Percentiles rank a stretch among this genome's conserved stretches.
Conservation (phyloP, 305 asterid genomes). For the Fraxinus platypoda region DNA sequence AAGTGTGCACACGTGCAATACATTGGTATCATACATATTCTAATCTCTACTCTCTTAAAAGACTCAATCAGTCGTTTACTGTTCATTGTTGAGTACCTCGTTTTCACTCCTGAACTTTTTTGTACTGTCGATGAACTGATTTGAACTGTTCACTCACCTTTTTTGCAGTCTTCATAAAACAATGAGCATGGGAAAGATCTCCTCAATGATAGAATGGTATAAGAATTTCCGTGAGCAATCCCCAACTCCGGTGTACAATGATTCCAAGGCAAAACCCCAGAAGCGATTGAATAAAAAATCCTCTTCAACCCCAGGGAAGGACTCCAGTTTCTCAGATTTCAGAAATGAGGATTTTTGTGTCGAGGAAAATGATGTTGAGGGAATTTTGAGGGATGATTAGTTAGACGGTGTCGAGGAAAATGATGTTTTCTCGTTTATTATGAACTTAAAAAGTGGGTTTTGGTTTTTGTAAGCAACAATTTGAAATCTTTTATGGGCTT, state of each 20-base stretch:
- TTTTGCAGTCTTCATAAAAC: too few relatives aligned
- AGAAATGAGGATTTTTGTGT: slow-evolving; percentile 34
- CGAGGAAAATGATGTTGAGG: slow-evolving; percentile 36
- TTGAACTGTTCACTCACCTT: too few relatives aligned
- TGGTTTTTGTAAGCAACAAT: neutral
- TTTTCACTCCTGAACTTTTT: too few relatives aligned
- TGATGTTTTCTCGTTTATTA: neutral
- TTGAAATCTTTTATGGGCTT: neutral
- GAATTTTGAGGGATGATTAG: slow-evolving; percentile 48
- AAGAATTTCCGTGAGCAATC: slow-evolving; percentile 39
- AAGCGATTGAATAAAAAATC: slow-evolving; percentile 67
- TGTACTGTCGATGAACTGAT: too few relatives aligned
- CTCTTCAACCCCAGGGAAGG: slow-evolving; percentile 20
- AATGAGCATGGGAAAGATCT: neutral
- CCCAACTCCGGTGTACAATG: slow-evolving; percentile 52
- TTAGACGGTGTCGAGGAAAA: too few relatives aligned
- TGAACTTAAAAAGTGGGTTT: neutral
- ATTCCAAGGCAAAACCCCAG: slow-evolving; percentile 53
- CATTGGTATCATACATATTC: too few relatives aligned
- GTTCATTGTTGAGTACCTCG: too few relatives aligned
- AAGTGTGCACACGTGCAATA: too few relatives aligned
- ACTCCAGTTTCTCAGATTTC: slow-evolving; percentile 37
- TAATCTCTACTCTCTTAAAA: too few relatives aligned
- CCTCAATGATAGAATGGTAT: slow-evolving; percentile 42
- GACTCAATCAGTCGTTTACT: too few relatives aligned